phyloP scores from a whole-genome alignment of 2,329 filamentous ascomycete species.

The Aaosphaeria pasadenensis region DNA sequence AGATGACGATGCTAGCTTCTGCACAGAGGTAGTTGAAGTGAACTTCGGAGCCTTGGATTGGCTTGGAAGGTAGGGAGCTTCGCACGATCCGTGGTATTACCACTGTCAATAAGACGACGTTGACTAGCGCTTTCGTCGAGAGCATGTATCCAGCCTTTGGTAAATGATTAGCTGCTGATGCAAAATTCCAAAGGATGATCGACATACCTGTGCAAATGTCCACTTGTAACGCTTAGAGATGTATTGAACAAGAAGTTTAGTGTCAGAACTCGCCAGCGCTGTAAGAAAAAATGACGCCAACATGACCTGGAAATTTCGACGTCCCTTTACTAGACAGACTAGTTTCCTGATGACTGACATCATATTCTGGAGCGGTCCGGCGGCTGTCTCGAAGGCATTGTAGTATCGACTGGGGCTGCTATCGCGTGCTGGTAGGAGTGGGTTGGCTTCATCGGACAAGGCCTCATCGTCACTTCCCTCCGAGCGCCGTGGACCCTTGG shows the following conservation, averaged over 20 bases:
- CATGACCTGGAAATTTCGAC: slow-evolving; percentile 32
- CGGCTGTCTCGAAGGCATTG: slow-evolving; percentile 22
- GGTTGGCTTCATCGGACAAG: slow-evolving; percentile 10
- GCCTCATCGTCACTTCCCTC: background rate
- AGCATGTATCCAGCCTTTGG: slow-evolving; percentile 34
- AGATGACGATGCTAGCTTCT: slow-evolving; percentile 27
- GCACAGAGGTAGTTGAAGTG: slow-evolving; percentile 31
- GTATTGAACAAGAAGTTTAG: slow-evolving; percentile 36
- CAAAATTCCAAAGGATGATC: background rate
- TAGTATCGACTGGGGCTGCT: slow-evolving; percentile 11
- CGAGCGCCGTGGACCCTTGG: slow-evolving; percentile 9
- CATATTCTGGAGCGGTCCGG: slow-evolving; percentile 11
- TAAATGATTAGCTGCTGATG: background rate
- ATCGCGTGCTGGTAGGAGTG: slow-evolving; percentile 16
- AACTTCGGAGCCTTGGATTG: slow-evolving; percentile 23
- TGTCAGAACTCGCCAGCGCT: slow-evolving; percentile 37
- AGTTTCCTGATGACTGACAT: slow-evolving; percentile 15
- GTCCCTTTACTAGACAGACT: slow-evolving; percentile 15
- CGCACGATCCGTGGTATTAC: slow-evolving; percentile 33
- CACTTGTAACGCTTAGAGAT: slow-evolving; percentile 39
- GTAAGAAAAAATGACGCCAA: slow-evolving; percentile 34
- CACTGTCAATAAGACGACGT: slow-evolving; percentile 31
- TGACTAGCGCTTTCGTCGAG: slow-evolving; percentile 36
- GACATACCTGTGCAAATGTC: slow-evolving; percentile 30
- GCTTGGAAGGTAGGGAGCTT: slow-evolving; percentile 17